Evolutionary conservation across 305 asterid genomes (phyloP).

Genomic region (Fraxinus platypoda): DNA sequence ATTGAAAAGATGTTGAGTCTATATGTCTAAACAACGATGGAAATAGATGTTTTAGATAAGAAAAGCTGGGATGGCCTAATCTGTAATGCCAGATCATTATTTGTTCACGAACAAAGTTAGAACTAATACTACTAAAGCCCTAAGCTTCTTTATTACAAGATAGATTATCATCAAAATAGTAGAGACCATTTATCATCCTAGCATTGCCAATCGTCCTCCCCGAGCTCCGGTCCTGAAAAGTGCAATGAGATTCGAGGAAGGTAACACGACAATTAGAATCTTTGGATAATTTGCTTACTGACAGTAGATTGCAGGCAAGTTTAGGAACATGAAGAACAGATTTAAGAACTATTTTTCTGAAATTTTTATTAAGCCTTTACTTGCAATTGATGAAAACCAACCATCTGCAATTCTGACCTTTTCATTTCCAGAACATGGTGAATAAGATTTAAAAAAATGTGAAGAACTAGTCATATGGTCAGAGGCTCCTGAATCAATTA

Average conservation of each 20-base stretch:
- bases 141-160: no score
- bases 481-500: constrained; percentile 3
- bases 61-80: not conserved
- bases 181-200: not conserved
- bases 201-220: not conserved
- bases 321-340: constrained; percentile 8
- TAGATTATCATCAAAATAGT: not conserved
- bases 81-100: not conserved
- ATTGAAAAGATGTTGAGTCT: not conserved
- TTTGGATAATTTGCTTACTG: not conserved
- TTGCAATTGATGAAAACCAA: not conserved
- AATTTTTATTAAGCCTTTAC: not conserved
- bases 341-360: not conserved
- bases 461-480: not conserved
- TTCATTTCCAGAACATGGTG: not conserved
- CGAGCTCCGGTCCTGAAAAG: not conserved
- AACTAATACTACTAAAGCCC: not conserved
- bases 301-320: not conserved
- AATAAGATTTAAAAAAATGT: not conserved
- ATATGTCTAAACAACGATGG: not conserved
- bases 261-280: not conserved
- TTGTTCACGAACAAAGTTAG: not conserved
- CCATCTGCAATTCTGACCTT: not conserved
- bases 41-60: not conserved
- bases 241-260: not conserved